A percentile compares a stretch with the other conserved stretches of the same genome.
Evolutionary conservation across 139 green algal genomes (phyloP).

Genomic region (Chlamydomonas schloesseri): DNA sequence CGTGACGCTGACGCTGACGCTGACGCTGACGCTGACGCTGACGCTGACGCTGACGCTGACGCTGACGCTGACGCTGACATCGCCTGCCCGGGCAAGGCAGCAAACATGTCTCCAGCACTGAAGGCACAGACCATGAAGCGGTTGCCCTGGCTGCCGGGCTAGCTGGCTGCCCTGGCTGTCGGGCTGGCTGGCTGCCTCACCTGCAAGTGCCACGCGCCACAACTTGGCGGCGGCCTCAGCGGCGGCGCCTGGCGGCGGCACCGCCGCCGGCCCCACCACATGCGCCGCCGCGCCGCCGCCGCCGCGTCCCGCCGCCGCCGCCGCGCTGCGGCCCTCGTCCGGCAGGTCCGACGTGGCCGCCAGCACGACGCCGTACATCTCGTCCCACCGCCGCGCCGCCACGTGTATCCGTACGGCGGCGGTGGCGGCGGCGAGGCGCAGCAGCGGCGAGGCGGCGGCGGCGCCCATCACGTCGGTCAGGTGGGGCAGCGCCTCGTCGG

Average conservation of each 20-base stretch:
- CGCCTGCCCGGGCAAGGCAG: too few relatives aligned
- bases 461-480: neutral
- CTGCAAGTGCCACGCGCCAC: slow-evolving; percentile 55
- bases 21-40: too few relatives aligned
- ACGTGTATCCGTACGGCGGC: slow-evolving; percentile 18
- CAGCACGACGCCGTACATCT: slow-evolving; percentile 36
- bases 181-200: too few relatives aligned
- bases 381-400: slow-evolving; percentile 12
- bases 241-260: too few relatives aligned
- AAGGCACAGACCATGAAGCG: too few relatives aligned
- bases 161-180: too few relatives aligned
- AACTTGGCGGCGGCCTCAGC: slow-evolving; percentile 20
- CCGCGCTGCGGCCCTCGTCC: slow-evolving; percentile 30
- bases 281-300: neutral
- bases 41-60: too few relatives aligned
- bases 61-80: too few relatives aligned
- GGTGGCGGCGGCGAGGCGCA: slow-evolving; percentile 20
- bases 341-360: slow-evolving; percentile 16
- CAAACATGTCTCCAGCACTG: too few relatives aligned
- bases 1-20: too few relatives aligned
- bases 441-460: neutral
- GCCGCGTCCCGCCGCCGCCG: neutral
- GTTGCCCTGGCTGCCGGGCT: too few relatives aligned
- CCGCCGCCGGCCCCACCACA: neutral
- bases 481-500: neutral